These are phyloP conservation scores for Austroboletus eburneus DNA, from an alignment of 768 basidiomycete genomes.

Conservation along the genomic window DNA sequence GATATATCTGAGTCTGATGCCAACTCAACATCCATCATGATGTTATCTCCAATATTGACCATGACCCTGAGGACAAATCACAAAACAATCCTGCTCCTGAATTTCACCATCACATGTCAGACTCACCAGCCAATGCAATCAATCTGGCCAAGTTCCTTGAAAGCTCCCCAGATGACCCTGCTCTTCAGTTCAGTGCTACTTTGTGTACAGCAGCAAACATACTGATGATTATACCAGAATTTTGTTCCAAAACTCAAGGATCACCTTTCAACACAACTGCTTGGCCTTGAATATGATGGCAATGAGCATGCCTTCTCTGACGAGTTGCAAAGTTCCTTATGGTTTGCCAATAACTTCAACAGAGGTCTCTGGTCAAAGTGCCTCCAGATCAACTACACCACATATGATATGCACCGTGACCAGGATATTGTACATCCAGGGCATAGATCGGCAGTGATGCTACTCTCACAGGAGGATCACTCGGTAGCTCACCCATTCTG, in stretches of 20 bases:
- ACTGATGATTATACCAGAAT: background rate
- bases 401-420: background rate
- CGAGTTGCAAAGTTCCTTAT: background rate
- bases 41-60: background rate
- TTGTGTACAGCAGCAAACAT: too few species aligned
- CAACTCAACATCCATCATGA: background rate
- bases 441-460: conserved; percentile 17
- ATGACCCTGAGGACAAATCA: background rate
- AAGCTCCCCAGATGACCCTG: background rate
- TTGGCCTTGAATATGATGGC: background rate
- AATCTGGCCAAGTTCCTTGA: background rate
- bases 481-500: conserved; percentile 15
- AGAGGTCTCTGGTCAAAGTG: background rate
- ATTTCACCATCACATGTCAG: background rate
- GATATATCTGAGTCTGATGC: background rate
- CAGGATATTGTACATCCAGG: conserved; percentile 21
- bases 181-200: background rate
- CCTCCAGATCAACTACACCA: background rate
- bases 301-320: background rate
- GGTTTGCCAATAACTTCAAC: background rate
- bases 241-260: background rate
- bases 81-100: too few species aligned
- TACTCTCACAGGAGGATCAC: conserved; percentile 10
- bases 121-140: background rate
- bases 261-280: background rate